Evolutionary conservation across 2,329 filamentous ascomycete genomes (phyloP).

Genomic region (Aquanectria penicillioides): DNA sequence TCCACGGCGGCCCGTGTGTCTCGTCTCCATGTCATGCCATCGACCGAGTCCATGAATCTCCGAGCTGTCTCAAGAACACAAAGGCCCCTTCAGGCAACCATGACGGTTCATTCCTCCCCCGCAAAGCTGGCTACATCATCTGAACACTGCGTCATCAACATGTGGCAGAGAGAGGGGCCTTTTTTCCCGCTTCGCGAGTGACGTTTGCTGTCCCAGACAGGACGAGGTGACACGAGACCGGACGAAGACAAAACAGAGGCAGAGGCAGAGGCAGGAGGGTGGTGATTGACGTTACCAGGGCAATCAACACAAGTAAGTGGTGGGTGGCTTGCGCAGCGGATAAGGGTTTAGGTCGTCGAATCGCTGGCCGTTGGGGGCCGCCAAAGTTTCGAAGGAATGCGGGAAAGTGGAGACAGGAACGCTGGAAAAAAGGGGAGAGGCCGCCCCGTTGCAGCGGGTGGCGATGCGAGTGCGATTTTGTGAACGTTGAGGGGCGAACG

Average conservation of each 20-base stretch:
- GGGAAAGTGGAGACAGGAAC: background rate
- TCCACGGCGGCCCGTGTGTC: background rate
- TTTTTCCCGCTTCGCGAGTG: background rate
- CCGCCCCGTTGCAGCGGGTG: background rate
- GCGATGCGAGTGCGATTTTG: background rate
- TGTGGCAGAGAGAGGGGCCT: background rate
- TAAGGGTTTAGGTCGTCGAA: too few species aligned
- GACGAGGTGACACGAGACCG: background rate
- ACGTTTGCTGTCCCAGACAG: background rate
- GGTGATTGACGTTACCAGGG: constrained; percentile 14
- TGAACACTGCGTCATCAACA: background rate
- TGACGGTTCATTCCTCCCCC: background rate
- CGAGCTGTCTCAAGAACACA: background rate
- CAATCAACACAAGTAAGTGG: constrained; percentile 1
- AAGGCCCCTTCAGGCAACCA: background rate
- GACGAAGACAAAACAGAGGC: background rate
- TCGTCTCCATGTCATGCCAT: background rate
- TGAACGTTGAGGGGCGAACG: background rate
- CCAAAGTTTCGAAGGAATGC: background rate
- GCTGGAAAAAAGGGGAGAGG: background rate
- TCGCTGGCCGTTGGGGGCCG: background rate
- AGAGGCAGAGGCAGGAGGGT: too few species aligned
- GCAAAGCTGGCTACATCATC: background rate
- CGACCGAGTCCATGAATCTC: background rate
- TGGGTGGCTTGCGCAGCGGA: background rate